phyloP scores from a whole-genome alignment of 2,329 filamentous ascomycete species.

The Dactylella cylindrospora region DNA sequence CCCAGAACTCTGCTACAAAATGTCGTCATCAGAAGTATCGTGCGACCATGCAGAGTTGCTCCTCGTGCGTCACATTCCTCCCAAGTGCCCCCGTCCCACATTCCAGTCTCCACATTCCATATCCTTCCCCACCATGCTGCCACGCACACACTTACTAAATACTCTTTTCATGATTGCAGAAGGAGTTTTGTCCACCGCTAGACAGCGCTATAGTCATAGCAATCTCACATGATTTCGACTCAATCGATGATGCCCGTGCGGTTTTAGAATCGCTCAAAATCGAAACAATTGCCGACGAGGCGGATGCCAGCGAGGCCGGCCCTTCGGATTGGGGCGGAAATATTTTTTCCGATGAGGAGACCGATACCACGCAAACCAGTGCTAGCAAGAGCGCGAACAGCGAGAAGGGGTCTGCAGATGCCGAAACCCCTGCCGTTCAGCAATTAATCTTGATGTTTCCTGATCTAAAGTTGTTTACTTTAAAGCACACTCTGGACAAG shows the following conservation, averaged over 20 bases:
- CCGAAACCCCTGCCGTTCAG: slow-evolving; percentile 15
- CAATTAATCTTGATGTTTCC: slow-evolving; percentile 46
- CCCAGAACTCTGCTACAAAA: slow-evolving; percentile 9
- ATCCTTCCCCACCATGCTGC: too few species aligned
- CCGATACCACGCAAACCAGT: slow-evolving; percentile 45
- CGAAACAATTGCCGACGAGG: slow-evolving; percentile 47
- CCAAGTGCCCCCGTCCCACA: not conserved
- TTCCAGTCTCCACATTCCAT: not conserved
- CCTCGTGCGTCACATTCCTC: slow-evolving; percentile 8
- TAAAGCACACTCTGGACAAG: slow-evolving; percentile 45
- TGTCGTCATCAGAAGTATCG: slow-evolving; percentile 29
- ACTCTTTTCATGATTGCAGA: slow-evolving; percentile 4
- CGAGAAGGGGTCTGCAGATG: slow-evolving; percentile 32
- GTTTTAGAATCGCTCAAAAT: slow-evolving; percentile 42
- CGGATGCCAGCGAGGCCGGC: slow-evolving; percentile 15
- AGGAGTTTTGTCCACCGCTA: slow-evolving; percentile 46
- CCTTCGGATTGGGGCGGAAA: slow-evolving; percentile 42
- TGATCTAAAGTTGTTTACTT: slow-evolving; percentile 32
- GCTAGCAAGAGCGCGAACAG: slow-evolving; percentile 41
- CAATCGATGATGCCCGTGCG: slow-evolving; percentile 33
- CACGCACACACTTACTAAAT: not conserved
- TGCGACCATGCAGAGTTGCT: slow-evolving; percentile 38
- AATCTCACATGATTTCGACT: slow-evolving; percentile 47
- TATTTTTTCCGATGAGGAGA: slow-evolving; percentile 44
- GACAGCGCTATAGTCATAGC: slow-evolving; percentile 47